Evolutionary conservation across 78 protist species (phyloP).

Genomic region (Planoprotostelium fungivorum): DNA sequence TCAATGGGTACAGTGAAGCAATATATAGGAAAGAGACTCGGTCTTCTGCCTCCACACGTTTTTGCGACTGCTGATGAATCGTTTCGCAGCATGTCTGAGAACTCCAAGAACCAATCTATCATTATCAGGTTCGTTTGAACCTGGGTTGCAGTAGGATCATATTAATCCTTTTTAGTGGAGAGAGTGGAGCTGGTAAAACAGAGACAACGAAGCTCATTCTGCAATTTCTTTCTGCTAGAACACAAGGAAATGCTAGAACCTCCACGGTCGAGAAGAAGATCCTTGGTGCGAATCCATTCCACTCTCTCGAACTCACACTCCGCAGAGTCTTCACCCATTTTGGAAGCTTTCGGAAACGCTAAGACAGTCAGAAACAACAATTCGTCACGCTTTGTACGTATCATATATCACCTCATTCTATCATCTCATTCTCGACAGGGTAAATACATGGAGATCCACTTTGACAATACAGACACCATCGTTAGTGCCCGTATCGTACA

Average conservation of each 20-base stretch:
- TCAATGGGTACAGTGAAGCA: slow-evolving; percentile 63
- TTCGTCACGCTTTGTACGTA: slow-evolving; percentile 52
- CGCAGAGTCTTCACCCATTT: slow-evolving; percentile 62
- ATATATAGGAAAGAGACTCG: slow-evolving; percentile 61
- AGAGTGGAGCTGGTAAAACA: slow-evolving; percentile 93
- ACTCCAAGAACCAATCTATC: slow-evolving; percentile 31
- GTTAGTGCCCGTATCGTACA: slow-evolving; percentile 53
- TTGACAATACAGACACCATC: slow-evolving; percentile 43
- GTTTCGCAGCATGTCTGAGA: slow-evolving; percentile 75
- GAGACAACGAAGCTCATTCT: slow-evolving; percentile 81
- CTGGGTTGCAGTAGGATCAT: background rate
- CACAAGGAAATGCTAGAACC: slow-evolving; percentile 24
- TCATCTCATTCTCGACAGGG: slow-evolving; percentile 15
- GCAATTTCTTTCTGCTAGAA: slow-evolving; percentile 71
- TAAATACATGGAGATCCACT: slow-evolving; percentile 69
- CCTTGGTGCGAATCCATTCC: too few species aligned
- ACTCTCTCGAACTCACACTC: too few species aligned
- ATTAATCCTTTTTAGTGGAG: slow-evolving; percentile 56
- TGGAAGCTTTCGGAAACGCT: slow-evolving; percentile 74
- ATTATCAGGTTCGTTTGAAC: slow-evolving; percentile 8
- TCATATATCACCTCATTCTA: background rate
- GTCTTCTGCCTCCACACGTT: slow-evolving; percentile 74
- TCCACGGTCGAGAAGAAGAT: slow-evolving; percentile 50
- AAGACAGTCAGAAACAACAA: slow-evolving; percentile 64
- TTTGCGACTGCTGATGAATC: slow-evolving; percentile 80